phyloP scores from a whole-genome alignment of 2,329 filamentous ascomycete genomes.

The Alternaria sp. region DNA sequence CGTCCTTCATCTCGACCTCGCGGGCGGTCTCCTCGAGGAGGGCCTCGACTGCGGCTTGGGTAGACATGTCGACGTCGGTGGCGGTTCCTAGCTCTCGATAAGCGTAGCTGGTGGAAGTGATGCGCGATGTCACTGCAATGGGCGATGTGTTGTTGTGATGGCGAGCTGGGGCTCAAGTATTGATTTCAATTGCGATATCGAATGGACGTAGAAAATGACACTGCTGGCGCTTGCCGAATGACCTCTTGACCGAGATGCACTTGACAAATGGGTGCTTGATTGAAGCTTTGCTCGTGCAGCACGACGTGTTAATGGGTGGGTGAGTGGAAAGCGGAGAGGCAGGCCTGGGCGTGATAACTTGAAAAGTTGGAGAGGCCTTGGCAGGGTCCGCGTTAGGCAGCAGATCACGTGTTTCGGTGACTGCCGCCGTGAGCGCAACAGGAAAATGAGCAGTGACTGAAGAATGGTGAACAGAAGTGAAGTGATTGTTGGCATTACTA shows the following conservation, averaged over 20 bases:
- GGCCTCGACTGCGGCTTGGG: constrained; percentile 80
- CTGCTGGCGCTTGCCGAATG: constrained; percentile 13
- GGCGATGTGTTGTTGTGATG: constrained; percentile 23
- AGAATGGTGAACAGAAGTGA: neutral
- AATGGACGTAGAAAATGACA: constrained; percentile 20
- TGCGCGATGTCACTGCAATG: constrained; percentile 32
- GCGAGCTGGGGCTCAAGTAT: constrained; percentile 28
- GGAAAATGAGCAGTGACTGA: neutral
- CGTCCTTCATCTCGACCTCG: constrained; percentile 27
- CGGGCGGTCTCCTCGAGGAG: constrained; percentile 70
- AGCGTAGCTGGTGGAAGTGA: constrained; percentile 27
- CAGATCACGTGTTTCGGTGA: neutral
- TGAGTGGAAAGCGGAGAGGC: constrained; percentile 11
- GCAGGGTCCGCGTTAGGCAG: constrained; percentile 5
- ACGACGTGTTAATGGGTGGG: constrained; percentile 13
- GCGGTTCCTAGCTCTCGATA: constrained; percentile 33
- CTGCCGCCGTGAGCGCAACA: neutral
- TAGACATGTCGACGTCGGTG: constrained; percentile 20
- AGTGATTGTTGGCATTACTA: constrained; percentile 17
- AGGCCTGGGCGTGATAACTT: constrained; percentile 3
- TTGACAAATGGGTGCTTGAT: constrained; percentile 21
- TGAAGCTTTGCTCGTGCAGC: constrained; percentile 18
- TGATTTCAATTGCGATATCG: constrained; percentile 30
- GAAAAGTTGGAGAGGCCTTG: constrained; percentile 14
- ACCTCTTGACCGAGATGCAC: constrained; percentile 20